Conservation (phyloP, 179 eudicot genomes). For the Pouteria campechiana region DNA sequence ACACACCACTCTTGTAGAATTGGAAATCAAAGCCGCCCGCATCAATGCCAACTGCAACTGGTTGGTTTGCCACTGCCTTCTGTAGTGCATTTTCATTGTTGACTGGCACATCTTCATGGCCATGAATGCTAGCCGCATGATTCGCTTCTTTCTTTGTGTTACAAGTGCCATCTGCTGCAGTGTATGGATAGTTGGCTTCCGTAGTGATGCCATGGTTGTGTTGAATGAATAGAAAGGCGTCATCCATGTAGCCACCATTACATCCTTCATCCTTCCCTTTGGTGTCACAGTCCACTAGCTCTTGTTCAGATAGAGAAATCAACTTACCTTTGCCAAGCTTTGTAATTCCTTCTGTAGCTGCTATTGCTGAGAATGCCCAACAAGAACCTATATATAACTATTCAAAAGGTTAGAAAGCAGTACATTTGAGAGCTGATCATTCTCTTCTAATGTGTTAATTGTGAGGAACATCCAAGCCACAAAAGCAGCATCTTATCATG, state of each 20-base stretch:
- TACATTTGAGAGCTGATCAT: neutral
- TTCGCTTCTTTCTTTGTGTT: neutral
- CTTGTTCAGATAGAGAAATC: conserved; percentile 18
- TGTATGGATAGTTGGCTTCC: conserved; percentile 13
- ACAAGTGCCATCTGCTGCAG: conserved; percentile 7
- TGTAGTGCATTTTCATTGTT: conserved; percentile 4
- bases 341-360: conserved; percentile 16
- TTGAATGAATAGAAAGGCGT: conserved; percentile 12
- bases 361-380: conserved; percentile 25
- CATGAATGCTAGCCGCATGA: conserved; percentile 2
- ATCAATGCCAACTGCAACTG: conserved; percentile 10
- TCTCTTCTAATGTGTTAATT: neutral
- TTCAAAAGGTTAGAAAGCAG: neutral
- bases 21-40: conserved; percentile 3
- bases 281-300: conserved; percentile 19
- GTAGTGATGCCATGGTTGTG: conserved; percentile 11
- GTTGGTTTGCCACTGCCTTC: conserved; percentile 14
- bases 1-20: conserved; percentile 17
- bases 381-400: conserved; percentile 10
- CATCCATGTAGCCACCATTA: conserved; percentile 11
- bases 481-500: too few relatives aligned
- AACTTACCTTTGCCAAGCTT: conserved; percentile 5
- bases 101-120: conserved; percentile 4
- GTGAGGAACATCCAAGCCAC: neutral
- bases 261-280: conserved; percentile 10